Evolutionary conservation across 169 alveolate species (phyloP).

Genomic region (Theileria equi): DNA sequence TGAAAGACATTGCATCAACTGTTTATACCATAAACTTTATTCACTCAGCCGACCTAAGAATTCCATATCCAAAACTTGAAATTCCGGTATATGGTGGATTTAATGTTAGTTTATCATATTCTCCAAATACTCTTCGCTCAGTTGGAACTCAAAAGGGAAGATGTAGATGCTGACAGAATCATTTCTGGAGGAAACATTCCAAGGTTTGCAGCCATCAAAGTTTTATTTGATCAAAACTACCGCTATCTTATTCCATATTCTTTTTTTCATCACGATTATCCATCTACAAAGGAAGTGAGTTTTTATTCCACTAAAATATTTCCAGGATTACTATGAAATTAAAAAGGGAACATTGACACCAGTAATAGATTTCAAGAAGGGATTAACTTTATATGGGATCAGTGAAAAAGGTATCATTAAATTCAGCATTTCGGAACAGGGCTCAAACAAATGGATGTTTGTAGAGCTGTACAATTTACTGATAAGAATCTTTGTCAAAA

Average conservation of each 20-base stretch:
- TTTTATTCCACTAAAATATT: not conserved
- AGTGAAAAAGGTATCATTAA: constrained; percentile 21
- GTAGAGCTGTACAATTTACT: not conserved
- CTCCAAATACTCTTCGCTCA: no score
- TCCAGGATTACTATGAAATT: constrained; percentile 21
- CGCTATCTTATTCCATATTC: no score
- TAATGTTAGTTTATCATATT: no score
- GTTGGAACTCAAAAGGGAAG: no score
- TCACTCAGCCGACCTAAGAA: constrained; percentile 3
- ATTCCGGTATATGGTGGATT: constrained; percentile 1
- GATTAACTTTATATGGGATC: constrained; percentile 18
- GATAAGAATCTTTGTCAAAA: not conserved
- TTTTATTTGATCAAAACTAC: no score
- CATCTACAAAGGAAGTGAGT: constrained; percentile 24
- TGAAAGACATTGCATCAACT: not conserved
- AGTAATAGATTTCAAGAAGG: constrained; percentile 6
- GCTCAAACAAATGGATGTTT: not conserved
- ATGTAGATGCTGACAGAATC: no score
- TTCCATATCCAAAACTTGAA: constrained; percentile 5
- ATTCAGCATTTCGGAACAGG: constrained; percentile 2
- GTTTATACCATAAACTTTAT: not conserved
- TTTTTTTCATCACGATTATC: no score
- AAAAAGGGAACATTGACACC: constrained; percentile 15
- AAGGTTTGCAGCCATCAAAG: no score
- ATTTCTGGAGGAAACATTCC: no score